phyloP scores from a whole-genome alignment of 2,329 filamentous ascomycete genomes.

The Calonectria pauciramosa region DNA sequence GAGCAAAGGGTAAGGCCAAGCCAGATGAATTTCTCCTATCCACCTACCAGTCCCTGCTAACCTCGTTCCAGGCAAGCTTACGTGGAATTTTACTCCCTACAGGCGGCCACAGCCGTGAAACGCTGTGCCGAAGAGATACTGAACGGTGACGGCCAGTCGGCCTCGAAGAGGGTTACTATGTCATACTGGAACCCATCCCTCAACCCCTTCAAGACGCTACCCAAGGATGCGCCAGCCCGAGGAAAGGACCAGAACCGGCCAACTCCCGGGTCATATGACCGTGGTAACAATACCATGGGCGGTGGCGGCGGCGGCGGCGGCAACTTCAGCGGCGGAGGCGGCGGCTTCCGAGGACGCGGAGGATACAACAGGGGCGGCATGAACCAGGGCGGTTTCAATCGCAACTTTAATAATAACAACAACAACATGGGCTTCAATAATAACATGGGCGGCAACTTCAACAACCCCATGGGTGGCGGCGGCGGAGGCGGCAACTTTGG shows the following conservation, averaged over 20 bases:
- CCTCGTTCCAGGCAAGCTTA: conserved; percentile 75
- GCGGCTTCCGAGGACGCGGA: conserved; percentile 68
- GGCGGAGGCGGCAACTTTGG: conserved; percentile 61
- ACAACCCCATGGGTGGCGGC: conserved; percentile 63
- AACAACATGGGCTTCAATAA: conserved; percentile 62
- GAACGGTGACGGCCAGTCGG: conserved; percentile 63
- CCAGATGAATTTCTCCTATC: background rate
- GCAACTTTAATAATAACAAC: conserved; percentile 59
- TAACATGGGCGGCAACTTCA: conserved; percentile 63
- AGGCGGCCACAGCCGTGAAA: conserved; percentile 89
- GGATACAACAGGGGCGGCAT: conserved; percentile 60
- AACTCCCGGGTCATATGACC: conserved; percentile 62
- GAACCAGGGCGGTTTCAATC: conserved; percentile 60
- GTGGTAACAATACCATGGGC: conserved; percentile 48
- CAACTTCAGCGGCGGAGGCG: conserved; percentile 61
- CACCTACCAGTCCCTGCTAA: conserved; percentile 26
- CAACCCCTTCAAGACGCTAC: conserved; percentile 92
- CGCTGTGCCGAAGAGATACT: conserved; percentile 79
- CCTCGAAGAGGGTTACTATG: conserved; percentile 79
- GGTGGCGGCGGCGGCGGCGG: conserved; percentile 59
- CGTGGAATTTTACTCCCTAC: conserved; percentile 85
- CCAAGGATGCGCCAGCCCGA: conserved; percentile 81
- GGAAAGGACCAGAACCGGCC: conserved; percentile 74
- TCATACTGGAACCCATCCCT: conserved; percentile 81
- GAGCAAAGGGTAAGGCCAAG: conserved; percentile 85